Conservation (phyloP, 169 alveolate genomes). For the Theileria orientalis region DNA sequence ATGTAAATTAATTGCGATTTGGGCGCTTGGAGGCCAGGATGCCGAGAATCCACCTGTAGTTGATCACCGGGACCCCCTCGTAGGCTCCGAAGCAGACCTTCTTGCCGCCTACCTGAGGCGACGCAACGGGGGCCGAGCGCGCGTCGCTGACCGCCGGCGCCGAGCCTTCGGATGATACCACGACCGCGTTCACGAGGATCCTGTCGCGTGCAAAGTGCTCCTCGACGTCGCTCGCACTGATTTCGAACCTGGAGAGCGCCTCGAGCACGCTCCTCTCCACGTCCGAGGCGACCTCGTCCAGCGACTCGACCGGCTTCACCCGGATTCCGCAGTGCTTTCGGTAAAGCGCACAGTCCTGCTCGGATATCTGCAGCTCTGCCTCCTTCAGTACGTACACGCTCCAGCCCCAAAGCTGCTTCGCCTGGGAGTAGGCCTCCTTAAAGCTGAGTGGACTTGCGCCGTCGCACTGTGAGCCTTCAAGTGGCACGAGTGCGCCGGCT, state of each 20-base stretch:
- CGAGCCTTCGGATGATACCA: conserved; percentile 30
- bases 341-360: conserved; percentile 18
- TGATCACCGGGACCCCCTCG: conserved; percentile 53
- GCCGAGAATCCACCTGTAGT: conserved; percentile 21
- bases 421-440: background rate
- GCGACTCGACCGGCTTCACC: background rate
- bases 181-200: conserved; percentile 35
- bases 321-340: conserved; percentile 56
- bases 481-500: no score
- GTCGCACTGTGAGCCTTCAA: background rate
- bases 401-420: conserved; percentile 65
- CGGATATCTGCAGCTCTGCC: background rate
- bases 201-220: conserved; percentile 20
- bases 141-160: background rate
- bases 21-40: conserved; percentile 1
- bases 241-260: background rate
- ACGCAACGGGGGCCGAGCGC: background rate
- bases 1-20: background rate
- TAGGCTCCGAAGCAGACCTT: conserved; percentile 37
- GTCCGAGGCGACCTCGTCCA: conserved; percentile 16
- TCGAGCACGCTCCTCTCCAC: background rate
- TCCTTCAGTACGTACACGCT: conserved; percentile 30
- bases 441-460: background rate
- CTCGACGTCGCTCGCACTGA: conserved; percentile 28
- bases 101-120: conserved; percentile 20